Conservation (phyloP, 257 asterid species). For the Plantago major region DNA sequence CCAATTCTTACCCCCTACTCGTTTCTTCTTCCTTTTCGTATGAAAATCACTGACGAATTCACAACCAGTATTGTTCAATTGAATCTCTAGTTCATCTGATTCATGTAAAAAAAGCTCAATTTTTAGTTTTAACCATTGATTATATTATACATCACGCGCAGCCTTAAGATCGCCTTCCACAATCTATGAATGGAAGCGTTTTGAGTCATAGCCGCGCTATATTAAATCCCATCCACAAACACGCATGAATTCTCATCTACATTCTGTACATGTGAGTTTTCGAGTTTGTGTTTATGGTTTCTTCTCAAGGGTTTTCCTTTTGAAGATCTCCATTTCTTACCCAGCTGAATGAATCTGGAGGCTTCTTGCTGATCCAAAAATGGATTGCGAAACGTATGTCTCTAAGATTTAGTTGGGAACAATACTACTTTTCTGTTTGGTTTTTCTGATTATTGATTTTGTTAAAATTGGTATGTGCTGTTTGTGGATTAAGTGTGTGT, state of each 20-base stretch:
- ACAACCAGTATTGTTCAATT: too few species aligned
- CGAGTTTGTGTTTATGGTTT: constrained; percentile 31
- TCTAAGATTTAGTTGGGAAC: constrained; percentile 22
- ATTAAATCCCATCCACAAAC: constrained; percentile 19
- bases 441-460: background rate
- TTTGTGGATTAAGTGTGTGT: too few species aligned
- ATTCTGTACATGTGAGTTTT: constrained; percentile 6
- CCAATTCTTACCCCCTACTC: too few species aligned
- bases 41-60: too few species aligned
- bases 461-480: background rate
- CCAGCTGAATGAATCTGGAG: background rate
- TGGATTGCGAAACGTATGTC: constrained; percentile 3
- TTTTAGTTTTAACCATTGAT: background rate
- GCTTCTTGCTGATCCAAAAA: constrained; percentile 4
- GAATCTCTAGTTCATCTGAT: too few species aligned
- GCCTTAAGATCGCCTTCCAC: constrained; percentile 98
- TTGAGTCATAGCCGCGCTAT: constrained; percentile 83
- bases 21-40: too few species aligned
- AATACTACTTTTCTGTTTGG: too few species aligned
- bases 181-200: constrained; percentile 64
- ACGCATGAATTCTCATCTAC: background rate
- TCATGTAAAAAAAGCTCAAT: too few species aligned
- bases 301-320: constrained; percentile 22
- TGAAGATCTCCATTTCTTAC: constrained; percentile 12
- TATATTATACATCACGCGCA: constrained; percentile 30